Evolutionary conservation across 768 basidiomycete species (phyloP).

Genomic region (Leccinum fibrillosum): DNA sequence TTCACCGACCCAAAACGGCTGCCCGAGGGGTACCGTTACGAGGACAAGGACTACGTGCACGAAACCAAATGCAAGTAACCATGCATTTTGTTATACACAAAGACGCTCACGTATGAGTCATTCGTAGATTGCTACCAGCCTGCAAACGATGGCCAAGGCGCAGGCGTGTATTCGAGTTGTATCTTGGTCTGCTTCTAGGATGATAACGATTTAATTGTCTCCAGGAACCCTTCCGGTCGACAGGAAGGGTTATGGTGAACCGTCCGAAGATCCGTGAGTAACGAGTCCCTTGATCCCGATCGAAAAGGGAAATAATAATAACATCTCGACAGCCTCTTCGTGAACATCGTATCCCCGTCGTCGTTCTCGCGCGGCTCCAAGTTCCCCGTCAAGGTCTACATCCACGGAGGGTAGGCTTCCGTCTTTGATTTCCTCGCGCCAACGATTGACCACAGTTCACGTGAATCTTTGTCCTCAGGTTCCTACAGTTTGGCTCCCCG

Average conservation of each 20-base stretch:
- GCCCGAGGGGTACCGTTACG: constrained; percentile 53
- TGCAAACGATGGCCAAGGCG: constrained; percentile 59
- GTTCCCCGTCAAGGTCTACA: constrained; percentile 70
- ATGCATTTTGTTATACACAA: no score
- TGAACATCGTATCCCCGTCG: constrained; percentile 62
- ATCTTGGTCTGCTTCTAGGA: background rate
- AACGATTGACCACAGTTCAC: background rate
- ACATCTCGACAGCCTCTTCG: constrained; percentile 45
- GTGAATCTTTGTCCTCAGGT: constrained; percentile 37
- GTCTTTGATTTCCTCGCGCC: background rate
- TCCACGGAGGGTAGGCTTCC: constrained; percentile 66
- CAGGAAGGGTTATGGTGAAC: constrained; percentile 62
- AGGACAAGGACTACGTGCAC: constrained; percentile 54
- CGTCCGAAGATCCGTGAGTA: constrained; percentile 66
- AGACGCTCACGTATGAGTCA: background rate
- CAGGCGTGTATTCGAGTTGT: constrained; percentile 31
- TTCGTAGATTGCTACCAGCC: constrained; percentile 58
- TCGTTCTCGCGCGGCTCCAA: constrained; percentile 37
- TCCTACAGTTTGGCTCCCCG: constrained; percentile 77
- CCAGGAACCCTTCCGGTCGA: constrained; percentile 49
- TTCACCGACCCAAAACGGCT: constrained; percentile 63
- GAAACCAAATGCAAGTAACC: constrained; percentile 52
- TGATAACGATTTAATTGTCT: background rate
- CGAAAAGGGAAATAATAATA: background rate
- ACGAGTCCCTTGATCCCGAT: background rate